Evolutionary conservation across 75 land plant genomes (phyloP).

Genomic region (Ceratopteris richardii): DNA sequence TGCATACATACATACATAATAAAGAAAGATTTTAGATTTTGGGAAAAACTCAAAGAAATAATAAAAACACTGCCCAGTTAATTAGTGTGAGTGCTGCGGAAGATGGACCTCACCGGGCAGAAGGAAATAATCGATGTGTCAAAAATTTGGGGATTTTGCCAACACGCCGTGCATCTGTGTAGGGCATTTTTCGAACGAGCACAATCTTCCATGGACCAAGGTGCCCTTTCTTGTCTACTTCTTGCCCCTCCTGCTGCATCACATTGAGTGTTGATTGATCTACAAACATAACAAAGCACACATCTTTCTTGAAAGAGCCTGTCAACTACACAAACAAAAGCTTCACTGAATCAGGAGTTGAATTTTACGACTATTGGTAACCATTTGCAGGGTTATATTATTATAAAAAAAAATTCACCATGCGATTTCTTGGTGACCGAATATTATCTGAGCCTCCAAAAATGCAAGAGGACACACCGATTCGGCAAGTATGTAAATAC

Average conservation of each 20-base stretch:
- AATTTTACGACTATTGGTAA: too few species aligned
- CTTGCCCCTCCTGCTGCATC: constrained; percentile 60
- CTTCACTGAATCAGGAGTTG: too few species aligned
- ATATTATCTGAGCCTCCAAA: constrained; percentile 93
- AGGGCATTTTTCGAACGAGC: constrained; percentile 79
- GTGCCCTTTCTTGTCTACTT: constrained; percentile 52
- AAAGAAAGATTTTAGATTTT: too few species aligned
- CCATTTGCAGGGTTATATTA: too few species aligned
- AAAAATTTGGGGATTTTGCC: constrained; percentile 95
- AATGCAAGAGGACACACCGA: constrained; percentile 96
- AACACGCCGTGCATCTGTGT: constrained; percentile 69
- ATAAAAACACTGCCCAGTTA: too few species aligned
- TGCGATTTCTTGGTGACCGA: constrained; percentile 51
- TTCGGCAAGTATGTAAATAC: constrained; percentile 69
- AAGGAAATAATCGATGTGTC: constrained; percentile 87
- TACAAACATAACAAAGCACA: constrained; percentile 96
- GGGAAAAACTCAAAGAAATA: too few species aligned
- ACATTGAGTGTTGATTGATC: constrained; percentile 75
- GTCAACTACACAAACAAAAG: constrained; percentile 56
- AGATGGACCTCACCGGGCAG: constrained; percentile 76
- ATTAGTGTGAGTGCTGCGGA: too few species aligned
- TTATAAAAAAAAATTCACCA: too few species aligned
- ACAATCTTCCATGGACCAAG: constrained; percentile 87
- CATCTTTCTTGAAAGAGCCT: constrained; percentile 65
- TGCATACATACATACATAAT: too few species aligned